Conservation (phyloP, 163 green algal species). For the Scenedesmus sp. region DNA sequence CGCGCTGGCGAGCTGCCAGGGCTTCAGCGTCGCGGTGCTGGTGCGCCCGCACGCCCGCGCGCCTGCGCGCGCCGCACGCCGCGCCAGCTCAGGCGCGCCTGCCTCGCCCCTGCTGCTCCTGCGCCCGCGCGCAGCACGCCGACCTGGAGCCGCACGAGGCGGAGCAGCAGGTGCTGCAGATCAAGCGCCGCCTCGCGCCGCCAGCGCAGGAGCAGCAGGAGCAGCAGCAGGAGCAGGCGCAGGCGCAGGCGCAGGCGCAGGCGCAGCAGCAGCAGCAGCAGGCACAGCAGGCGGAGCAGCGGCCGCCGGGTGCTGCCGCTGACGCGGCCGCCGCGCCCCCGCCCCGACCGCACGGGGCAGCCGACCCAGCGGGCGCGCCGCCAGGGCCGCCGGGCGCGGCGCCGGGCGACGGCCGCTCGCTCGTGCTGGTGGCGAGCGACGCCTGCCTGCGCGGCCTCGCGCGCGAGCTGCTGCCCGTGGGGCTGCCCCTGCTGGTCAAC, state of each 20-base stretch:
- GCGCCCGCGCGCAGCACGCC: conserved; percentile 31
- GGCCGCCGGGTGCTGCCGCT: background rate
- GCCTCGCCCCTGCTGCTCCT: conserved; percentile 5
- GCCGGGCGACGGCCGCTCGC: background rate
- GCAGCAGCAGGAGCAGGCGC: background rate
- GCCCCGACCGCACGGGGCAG: background rate
- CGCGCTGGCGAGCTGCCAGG: conserved; percentile 30
- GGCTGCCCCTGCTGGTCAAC: conserved; percentile 56
- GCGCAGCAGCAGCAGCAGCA: conserved; percentile 16
- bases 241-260: conserved; percentile 5
- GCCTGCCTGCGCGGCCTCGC: conserved; percentile 3
- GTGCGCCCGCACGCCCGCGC: conserved; percentile 5
- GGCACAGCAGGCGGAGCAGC: no score
- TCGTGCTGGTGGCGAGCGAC: conserved; percentile 35
- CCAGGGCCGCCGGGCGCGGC: background rate
- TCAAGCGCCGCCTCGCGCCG: background rate
- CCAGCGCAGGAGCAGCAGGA: conserved; percentile 1
- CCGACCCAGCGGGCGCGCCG: background rate
- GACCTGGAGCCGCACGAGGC: conserved; percentile 39
- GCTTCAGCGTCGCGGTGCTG: conserved; percentile 43
- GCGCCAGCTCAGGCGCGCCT: background rate
- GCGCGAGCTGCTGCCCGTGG: conserved; percentile 16
- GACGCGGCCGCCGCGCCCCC: background rate
- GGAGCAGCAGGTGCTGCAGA: conserved; percentile 35
- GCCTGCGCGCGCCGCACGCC: background rate